Conservation (phyloP, 768 basidiomycete species). For the Calocera viscosa region DNA sequence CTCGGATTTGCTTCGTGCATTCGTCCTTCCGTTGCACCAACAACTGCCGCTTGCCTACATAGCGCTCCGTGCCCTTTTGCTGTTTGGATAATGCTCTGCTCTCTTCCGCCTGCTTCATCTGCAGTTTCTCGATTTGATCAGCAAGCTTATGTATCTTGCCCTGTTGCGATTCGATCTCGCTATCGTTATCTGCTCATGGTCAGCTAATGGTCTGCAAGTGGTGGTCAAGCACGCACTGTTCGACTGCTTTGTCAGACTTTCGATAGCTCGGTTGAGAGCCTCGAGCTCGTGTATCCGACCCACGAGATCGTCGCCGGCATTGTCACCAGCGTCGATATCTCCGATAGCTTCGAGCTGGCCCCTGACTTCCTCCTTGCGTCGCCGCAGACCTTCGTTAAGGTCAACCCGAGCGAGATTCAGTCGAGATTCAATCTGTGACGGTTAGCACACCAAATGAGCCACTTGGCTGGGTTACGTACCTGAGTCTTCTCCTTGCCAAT, state of each 20-base stretch:
- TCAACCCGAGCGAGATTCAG: slow-evolving; percentile 86
- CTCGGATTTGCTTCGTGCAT: slow-evolving; percentile 88
- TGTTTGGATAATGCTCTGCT: slow-evolving; percentile 74
- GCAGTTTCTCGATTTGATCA: slow-evolving; percentile 53
- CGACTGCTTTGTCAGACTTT: slow-evolving; percentile 36
- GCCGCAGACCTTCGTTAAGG: slow-evolving; percentile 73
- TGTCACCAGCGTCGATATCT: slow-evolving; percentile 28
- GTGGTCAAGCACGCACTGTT: not conserved
- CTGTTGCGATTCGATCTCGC: slow-evolving; percentile 49
- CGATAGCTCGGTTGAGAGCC: slow-evolving; percentile 54
- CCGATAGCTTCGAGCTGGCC: slow-evolving; percentile 64
- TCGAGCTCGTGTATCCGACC: slow-evolving; percentile 56
- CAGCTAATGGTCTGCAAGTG: not conserved
- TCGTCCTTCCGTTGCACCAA: slow-evolving; percentile 76
- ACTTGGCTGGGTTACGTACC: slow-evolving; percentile 34
- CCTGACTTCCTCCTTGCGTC: slow-evolving; percentile 67
- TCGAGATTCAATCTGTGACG: slow-evolving; percentile 48
- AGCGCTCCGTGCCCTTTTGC: slow-evolving; percentile 91
- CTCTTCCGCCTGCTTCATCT: slow-evolving; percentile 77
- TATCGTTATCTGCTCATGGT: slow-evolving; percentile 46
- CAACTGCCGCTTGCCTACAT: slow-evolving; percentile 84
- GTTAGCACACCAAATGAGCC: slow-evolving; percentile 11
- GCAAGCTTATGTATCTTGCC: slow-evolving; percentile 53
- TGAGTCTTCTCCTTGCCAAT: slow-evolving; percentile 55
- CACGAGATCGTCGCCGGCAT: slow-evolving; percentile 37